phyloP scores from a whole-genome alignment of 2,329 filamentous ascomycete genomes.

The Elsinoe perseae region DNA sequence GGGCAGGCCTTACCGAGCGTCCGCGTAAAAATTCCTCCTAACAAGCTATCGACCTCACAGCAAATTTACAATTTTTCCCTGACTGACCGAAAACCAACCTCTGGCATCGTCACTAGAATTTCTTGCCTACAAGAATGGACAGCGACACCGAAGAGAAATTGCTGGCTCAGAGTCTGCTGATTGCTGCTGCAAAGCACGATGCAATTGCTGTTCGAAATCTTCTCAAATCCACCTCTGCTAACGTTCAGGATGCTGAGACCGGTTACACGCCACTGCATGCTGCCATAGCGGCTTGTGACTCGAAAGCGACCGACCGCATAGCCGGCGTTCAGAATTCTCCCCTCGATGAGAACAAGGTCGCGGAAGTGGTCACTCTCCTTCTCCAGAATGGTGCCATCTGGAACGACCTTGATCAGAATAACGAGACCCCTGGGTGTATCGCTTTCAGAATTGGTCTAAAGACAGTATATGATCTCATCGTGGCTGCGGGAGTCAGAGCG shows the following conservation, averaged over 20 bases:
- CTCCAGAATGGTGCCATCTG: constrained; percentile 88
- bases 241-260: constrained; percentile 75
- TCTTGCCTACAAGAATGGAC: constrained; percentile 18
- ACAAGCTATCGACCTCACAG: not conserved
- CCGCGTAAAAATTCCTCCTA: constrained; percentile 9
- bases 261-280: constrained; percentile 85
- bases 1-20: not conserved
- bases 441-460: constrained; percentile 60
- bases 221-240: constrained; percentile 55
- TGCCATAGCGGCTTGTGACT: constrained; percentile 59
- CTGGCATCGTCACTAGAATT: not conserved
- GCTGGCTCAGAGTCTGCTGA: constrained; percentile 52
- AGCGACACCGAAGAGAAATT: constrained; percentile 36
- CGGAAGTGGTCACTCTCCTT: constrained; percentile 63
- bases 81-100: not conserved
- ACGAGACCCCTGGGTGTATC: constrained; percentile 87
- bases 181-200: constrained; percentile 61
- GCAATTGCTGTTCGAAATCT: constrained; percentile 59
- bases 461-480: constrained; percentile 70
- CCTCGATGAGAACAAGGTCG: constrained; percentile 50
- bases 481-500: constrained; percentile 86
- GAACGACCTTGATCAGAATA: constrained; percentile 83
- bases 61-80: not conserved
- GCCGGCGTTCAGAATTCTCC: constrained; percentile 25
- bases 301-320: constrained; percentile 33